Evolutionary conservation across 345 rosid species (phyloP), one percentile per base, ranked within the genome.

Genomic region (Salix dunnii): DNA sequence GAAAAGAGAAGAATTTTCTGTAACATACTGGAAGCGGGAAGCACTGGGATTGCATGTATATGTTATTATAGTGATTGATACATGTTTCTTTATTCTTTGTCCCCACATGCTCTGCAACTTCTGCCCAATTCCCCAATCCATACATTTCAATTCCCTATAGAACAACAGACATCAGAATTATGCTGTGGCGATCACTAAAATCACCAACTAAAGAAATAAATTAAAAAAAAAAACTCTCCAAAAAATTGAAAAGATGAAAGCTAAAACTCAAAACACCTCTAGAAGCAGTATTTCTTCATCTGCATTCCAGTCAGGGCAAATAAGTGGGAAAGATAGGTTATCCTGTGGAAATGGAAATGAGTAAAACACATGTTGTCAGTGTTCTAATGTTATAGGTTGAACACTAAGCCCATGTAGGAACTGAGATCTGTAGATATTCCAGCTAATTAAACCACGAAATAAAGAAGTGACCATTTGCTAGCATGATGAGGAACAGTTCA

Each of bases 51-150:
- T 87, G 89, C 91, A 92, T 84, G 83, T 96, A 96, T 43, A 90
- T 86, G 82, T 84, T 86, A 14, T 53, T 77, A 67, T 90, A 94
- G 86, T 96, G 99, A 49, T 91, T 92, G 70, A 96, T 89, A 78
- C 99, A 96, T 69, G 77, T 80, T 82, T 92, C 95, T 90, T 94
- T 96, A 85, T 82, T 90, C 90, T 96, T 96, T 21, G 98, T 96
- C 70, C 99, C 99, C 25, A 96, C 99, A 82, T 96, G 99, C 87
- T 93, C 99, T 2, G 96, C 96, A 21, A 94, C 90, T 84, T 96
- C 99, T 27, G 92, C 78, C 99, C 99, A 96, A 82, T 96, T 96
- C 36, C 99, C 96, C 73, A 96, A 81, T 77, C 99, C 99, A 86
- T 93, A 94, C 90, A 96, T 96, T 85, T 94, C 99, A 49, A 96